Conservation (phyloP, 768 basidiomycete genomes). For the Suillus subalutaceus region DNA sequence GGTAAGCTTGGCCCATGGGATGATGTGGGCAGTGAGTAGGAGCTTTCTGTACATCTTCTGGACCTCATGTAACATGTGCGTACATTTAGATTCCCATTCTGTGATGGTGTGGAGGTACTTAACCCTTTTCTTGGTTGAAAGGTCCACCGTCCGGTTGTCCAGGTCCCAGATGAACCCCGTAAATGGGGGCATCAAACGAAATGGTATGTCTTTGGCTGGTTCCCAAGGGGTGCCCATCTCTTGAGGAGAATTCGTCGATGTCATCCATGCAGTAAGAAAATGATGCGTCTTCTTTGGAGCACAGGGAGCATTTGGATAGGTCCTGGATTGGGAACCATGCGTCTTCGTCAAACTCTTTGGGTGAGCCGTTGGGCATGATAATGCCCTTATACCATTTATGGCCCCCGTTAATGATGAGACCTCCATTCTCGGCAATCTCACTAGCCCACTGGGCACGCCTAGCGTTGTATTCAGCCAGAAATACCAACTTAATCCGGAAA, state of each 20-base stretch:
- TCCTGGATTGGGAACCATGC: constrained; percentile 21
- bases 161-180: constrained; percentile 38
- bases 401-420: constrained; percentile 3
- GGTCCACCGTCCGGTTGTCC: constrained; percentile 17
- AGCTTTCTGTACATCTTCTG: constrained; percentile 45
- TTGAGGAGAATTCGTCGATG: no score
- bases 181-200: constrained; percentile 22
- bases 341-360: constrained; percentile 40
- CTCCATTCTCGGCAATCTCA: neutral
- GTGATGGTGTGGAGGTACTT: constrained; percentile 32
- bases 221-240: constrained; percentile 36
- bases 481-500: constrained; percentile 18
- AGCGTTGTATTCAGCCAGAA: constrained; percentile 12
- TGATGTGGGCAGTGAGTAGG: constrained; percentile 35
- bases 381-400: constrained; percentile 31
- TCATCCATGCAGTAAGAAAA: constrained; percentile 23
- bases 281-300: constrained; percentile 19
- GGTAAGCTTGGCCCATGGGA: constrained; percentile 40
- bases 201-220: constrained; percentile 29
- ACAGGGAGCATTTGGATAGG: constrained; percentile 12
- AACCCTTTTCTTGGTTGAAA: constrained; percentile 25
- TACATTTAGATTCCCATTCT: constrained; percentile 22
- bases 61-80: constrained; percentile 37
- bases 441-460: constrained; percentile 16
- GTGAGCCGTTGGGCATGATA: constrained; percentile 12